Percentiles rank a stretch among this genome's conserved stretches.
These are phyloP conservation scores for Nitzschia sp. DNA, from an alignment of 108 stramenopile genomes.

Conservation along the genomic window DNA sequence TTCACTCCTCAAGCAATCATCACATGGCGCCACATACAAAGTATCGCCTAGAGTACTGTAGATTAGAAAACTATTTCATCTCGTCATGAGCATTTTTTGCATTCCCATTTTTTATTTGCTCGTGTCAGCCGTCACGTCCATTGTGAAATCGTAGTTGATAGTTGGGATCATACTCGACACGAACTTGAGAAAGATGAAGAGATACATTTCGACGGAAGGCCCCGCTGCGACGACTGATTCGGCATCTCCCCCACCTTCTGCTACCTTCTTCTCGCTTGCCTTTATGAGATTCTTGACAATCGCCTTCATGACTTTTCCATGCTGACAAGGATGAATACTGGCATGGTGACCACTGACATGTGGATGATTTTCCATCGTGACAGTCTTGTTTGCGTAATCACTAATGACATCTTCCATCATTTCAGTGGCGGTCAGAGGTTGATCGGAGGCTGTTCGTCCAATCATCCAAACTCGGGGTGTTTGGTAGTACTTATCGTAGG, in stretches of 20 bases:
- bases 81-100: no score
- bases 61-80: no score
- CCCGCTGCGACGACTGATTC: slow-evolving; percentile 12
- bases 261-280: background rate
- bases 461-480: slow-evolving; percentile 97
- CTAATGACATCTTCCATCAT: slow-evolving; percentile 98
- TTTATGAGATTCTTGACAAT: slow-evolving; percentile 88
- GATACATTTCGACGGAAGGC: slow-evolving; percentile 91
- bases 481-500: slow-evolving; percentile 98
- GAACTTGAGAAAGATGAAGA: slow-evolving; percentile 99
- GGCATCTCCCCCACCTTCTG: slow-evolving; percentile 17
- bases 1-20: no score
- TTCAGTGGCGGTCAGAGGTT: slow-evolving; percentile 83
- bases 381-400: slow-evolving; percentile 98
- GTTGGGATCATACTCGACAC: slow-evolving; percentile 97
- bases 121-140: slow-evolving; percentile 89
- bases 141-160: slow-evolving; percentile 99
- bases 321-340: slow-evolving; percentile 98
- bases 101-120: slow-evolving; percentile 57
- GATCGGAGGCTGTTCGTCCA: slow-evolving; percentile 84
- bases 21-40: no score
- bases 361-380: slow-evolving; percentile 97
- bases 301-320: slow-evolving; percentile 97
- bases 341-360: slow-evolving; percentile 91
- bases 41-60: no score